Evolutionary conservation across 768 basidiomycete genomes (phyloP), one percentile per base, ranked within the genome.

Genomic region (Agaricus blazei): DNA sequence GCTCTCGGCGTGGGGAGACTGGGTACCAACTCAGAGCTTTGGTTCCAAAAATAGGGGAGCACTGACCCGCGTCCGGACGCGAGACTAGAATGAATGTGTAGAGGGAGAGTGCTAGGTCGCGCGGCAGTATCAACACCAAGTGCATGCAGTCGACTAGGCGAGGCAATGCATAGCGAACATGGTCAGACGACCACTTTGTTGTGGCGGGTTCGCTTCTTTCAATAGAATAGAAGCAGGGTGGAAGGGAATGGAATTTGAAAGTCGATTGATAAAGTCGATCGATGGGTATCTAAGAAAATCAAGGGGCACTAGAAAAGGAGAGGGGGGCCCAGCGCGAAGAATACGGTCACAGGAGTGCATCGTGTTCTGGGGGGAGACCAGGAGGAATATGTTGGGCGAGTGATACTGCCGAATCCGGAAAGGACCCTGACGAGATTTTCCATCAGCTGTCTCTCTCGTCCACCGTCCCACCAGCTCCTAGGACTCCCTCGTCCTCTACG

Each of bases 371-470:
- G 15, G 28, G 24, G 48, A 37, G 45, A 54, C 36, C 47, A 34
- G 40, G 54, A 38, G 3, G 38, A 42, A 24, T 24, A 19, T 29
- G 26, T 48, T 15, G n/a, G 14, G 46, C 19, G 44, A 47, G 27
- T 46, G 41, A 45, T 26, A 31, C n/a, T 26, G 27, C 46, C 47
- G 46, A 43, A 54, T 36, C 46, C 26, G 52, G 26, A 48, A 56
- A 48, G 56, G 49, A 54, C 49, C 52, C 41, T 55, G 27, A 50
- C 37, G 36, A 52, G 54, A 58, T 61, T 61, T 61, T 61, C 60
- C 58, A 61, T 61, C 60, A 61, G 49, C 31, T 56, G 41, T 26
- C 34, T 3, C 11, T 50, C 54, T 31, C 48, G 44, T 56, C 56
- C 51, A 50, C 56, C 57, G 53, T 61, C 58, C 59, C 52, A 42